Percentiles rank a stretch among this genome's conserved stretches.
phyloP scores from a whole-genome alignment of 768 basidiomycete species.

The Naganishia onofrii region DNA sequence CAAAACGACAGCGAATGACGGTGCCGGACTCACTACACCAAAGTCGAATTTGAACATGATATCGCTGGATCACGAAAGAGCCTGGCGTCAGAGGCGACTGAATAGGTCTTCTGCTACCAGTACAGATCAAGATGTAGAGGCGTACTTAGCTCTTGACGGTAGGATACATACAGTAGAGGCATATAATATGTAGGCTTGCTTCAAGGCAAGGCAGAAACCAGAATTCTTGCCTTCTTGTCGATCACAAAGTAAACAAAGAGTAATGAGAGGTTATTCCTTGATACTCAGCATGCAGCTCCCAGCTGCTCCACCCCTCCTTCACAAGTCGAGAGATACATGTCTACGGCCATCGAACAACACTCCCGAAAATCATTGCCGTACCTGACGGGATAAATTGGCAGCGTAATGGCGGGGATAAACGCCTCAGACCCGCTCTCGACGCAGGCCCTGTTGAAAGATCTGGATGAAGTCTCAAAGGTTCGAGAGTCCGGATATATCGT shows the following conservation, averaged over 20 bases:
- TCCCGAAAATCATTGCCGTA: no score
- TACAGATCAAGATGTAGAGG: neutral
- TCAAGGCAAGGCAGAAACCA: neutral
- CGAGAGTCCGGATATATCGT: neutral
- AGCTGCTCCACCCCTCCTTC: no score
- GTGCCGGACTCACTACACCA: conserved; percentile 54
- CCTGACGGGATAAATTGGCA: neutral
- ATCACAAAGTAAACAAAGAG: conserved; percentile 17
- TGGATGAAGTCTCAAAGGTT: conserved; percentile 19
- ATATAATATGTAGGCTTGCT: neutral
- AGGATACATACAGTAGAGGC: no score
- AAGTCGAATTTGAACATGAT: conserved; percentile 72
- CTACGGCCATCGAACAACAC: no score
- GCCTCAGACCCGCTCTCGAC: conserved; percentile 8
- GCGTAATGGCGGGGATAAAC: neutral
- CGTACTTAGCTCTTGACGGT: neutral
- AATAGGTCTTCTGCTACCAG: no score
- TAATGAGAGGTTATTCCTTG: neutral
- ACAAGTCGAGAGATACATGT: no score
- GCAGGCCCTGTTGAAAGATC: neutral
- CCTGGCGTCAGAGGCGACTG: no score
- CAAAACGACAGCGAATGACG: neutral
- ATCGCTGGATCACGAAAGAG: neutral
- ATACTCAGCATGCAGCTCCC: no score
- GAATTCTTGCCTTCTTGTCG: conserved; percentile 18